Evolutionary conservation across 139 green algal genomes (phyloP).

Genomic region (Pseudopediastrum boryanum): DNA sequence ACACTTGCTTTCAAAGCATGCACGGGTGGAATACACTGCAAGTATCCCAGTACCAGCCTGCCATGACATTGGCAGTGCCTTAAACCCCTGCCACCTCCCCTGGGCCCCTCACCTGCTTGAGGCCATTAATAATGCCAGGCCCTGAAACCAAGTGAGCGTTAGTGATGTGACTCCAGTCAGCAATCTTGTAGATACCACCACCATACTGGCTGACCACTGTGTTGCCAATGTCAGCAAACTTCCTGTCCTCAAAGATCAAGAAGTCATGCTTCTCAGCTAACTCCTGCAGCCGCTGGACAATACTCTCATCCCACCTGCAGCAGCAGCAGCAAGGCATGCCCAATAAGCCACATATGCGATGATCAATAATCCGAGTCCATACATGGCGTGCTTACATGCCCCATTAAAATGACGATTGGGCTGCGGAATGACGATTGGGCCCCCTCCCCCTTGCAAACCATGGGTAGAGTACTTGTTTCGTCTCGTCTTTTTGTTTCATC

Average conservation of each 20-base stretch:
- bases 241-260: conserved; percentile 99
- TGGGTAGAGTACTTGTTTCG: too few species aligned
- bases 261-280: conserved; percentile 96
- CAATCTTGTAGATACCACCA: conserved; percentile 68
- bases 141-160: conserved; percentile 97
- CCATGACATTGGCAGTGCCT: too few species aligned
- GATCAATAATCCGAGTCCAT: too few species aligned
- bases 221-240: conserved; percentile 99
- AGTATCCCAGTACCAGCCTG: background rate
- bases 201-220: conserved; percentile 92
- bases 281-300: conserved; percentile 48
- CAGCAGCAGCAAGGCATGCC: background rate
- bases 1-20: too few species aligned
- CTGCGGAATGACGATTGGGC: too few species aligned
- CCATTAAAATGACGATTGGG: too few species aligned
- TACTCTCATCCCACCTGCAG: conserved; percentile 51
- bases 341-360: too few species aligned
- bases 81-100: too few species aligned
- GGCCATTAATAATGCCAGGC: conserved; percentile 96
- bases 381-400: too few species aligned
- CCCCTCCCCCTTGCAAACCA: too few species aligned
- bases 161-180: conserved; percentile 97
- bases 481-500: too few species aligned
- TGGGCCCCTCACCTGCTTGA: conserved; percentile 81
- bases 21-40: too few species aligned